Percentiles rank a stretch among this genome's conserved stretches.
These are phyloP conservation scores for Colletotrichum cordylinicola DNA, from an alignment of 2,329 filamentous ascomycete genomes.

Conservation along the genomic window DNA sequence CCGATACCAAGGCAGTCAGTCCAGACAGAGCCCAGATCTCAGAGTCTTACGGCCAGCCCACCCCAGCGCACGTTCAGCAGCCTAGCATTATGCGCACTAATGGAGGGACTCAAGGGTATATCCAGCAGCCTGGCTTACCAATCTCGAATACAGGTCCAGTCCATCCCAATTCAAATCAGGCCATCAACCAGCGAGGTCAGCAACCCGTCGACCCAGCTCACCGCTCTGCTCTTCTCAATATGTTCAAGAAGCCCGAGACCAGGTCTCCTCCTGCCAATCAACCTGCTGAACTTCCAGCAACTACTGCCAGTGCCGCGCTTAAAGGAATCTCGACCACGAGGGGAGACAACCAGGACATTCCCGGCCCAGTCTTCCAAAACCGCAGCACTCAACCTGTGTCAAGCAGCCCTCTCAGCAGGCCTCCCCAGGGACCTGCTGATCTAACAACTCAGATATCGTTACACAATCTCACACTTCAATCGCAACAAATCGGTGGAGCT, in stretches of 20 bases:
- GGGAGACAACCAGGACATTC: background rate
- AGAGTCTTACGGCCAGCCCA: background rate
- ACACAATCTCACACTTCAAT: slow-evolving; percentile 4
- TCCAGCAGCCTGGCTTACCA: background rate
- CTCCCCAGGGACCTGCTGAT: slow-evolving; percentile 1
- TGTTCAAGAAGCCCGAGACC: slow-evolving; percentile 54
- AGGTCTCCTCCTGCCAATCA: background rate
- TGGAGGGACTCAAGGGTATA: background rate
- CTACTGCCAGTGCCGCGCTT: slow-evolving; percentile 7
- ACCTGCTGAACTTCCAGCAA: slow-evolving; percentile 14
- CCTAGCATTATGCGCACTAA: background rate
- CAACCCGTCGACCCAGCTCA: slow-evolving; percentile 40
- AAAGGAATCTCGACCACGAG: slow-evolving; percentile 3
- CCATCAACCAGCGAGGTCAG: slow-evolving; percentile 22
- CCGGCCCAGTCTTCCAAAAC: background rate
- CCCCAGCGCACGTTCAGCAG: background rate
- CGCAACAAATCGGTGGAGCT: background rate
- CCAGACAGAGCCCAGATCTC: background rate
- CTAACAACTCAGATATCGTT: background rate
- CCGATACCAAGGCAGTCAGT: slow-evolving; percentile 9
- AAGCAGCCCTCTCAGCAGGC: slow-evolving; percentile 17
- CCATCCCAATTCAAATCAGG: background rate
- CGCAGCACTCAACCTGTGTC: slow-evolving; percentile 7
- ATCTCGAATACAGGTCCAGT: background rate
- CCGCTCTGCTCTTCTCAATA: slow-evolving; percentile 54